Base-by-base conservation (phyloP, 129 eudicot genomes). In the Arctium minus region DNA sequence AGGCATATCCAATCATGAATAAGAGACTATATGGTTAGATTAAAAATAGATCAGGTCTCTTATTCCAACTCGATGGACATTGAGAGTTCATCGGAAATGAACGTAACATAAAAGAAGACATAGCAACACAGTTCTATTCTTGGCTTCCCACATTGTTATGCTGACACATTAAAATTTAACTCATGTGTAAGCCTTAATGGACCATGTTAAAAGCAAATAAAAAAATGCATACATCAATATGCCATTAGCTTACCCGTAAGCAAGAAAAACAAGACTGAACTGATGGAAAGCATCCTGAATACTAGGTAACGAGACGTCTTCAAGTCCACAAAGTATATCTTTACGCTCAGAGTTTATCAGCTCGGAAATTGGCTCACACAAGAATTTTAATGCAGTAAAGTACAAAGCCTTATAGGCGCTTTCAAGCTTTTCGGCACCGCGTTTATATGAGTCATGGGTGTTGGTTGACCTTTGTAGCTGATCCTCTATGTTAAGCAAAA, bases 331-430 rank as follows among this genome's bases (percentile, higher is more conserved):
- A 70, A 93, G 64, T 83, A 91, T 77, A 35, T 74, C 90, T 83
- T 82, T 87, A 77, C 91, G 89, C 78, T 90, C 84, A 70, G 86
- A 89, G 32, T 77, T 80, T 31, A 96, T 82, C 78, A 90, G 70
- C 60, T 91, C 90, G 13, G 97, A 90, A 74, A 96, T 86, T 74
- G 92, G 91, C 83, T 85, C 88, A 70, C 98, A 93, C 80, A 96
- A 82, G 73, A 89, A 93, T 62, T 88, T 90, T 74, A 91, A 82
- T 36, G 99, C 94, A 69, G 79, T 86, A 65, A 77, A 90, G 86
- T 90, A 88, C 44, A 81, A 90, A 6, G 79, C 68, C 75, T 83
- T 64, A 30, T 75, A 77, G 65, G 86, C 29, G 70, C 75, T 84
- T 32, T 70, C 82, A 22, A 83, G 22, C 33, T 48, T 13, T 53